Evolutionary conservation across 2,329 filamentous ascomycete species (phyloP), one percentile per base, ranked within the genome.

Genomic region (Macrophomina pseudophaseolina): DNA sequence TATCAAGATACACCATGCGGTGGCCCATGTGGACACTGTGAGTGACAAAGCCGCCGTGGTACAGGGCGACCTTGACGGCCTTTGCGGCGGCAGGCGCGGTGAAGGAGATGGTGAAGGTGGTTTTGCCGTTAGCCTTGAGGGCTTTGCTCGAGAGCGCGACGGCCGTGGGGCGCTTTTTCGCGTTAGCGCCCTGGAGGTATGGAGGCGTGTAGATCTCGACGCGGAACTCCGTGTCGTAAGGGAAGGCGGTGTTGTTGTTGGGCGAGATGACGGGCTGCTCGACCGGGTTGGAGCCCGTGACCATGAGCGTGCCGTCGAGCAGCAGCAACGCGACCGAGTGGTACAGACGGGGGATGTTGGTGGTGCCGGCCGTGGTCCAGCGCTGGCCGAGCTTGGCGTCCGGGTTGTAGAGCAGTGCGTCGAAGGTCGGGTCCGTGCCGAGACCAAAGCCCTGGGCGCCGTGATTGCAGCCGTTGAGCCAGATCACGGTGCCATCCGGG

Each of bases 1-100:
- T 77, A 69, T 88, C 85, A 48, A 88, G 77, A 70, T 83, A 82
- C 48, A 84, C 66, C 82, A 88, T 85, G 11, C 86, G 82, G 69
- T 87, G 85, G 51, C 85, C 85, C 87, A 88, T 88, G 72, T 88
- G 86, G 23, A 88, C 72, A 1, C 81, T 83, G 74, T 89, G 87
- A 42, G 87, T 88, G 49, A 88, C 84, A 70, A 86, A 88, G 5
- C 87, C 87, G 51, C 85, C 85, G 70, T 87, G 82, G 74, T 88
- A 87, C 23, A 88, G 79, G 3, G 79, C 77, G 18, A 87, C 79
- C 71, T 84, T 83, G 63, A 84, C 77, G 2, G 71, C 73, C 69
- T 82, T 78, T 2, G 82, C 79, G 51, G 75, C 77, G 46, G 76
- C 69, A 18, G 81, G 80, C 14, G 77, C 77, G 12, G 72, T 82